Evolutionary conservation across 768 basidiomycete genomes (phyloP), one percentile per base, ranked within the genome.

Genomic region (Cystofilobasidium bisporidii): DNA sequence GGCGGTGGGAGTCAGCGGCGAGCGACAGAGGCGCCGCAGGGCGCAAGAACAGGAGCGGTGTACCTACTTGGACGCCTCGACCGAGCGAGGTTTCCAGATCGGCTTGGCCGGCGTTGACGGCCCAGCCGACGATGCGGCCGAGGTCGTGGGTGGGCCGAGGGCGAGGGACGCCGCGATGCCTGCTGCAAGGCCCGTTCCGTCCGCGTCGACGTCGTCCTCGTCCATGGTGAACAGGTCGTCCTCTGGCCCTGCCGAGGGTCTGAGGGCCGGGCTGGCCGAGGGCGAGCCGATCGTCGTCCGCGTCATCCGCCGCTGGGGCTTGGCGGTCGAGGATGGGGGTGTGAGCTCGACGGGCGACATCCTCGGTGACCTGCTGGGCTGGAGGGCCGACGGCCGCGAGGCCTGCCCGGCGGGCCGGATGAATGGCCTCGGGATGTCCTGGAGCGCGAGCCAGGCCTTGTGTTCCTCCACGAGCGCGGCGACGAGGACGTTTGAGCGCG

Each of bases 141-240:
- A 84, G 83, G 79, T 75, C 18, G 72, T 63, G 45, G 77, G 72
- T 47, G 69, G 73, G 11, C 73, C 68, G 36, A 71, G 58, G 24
- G 65, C 32, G 41, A 68, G 32, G 24, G 72, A 62, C 1, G 72
- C 64, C 1, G 72, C 70, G 36, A 72, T 72, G 28, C 71, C 69
- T 3, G 71, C 69, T 12, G 67, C 55, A 15, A 74, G 59, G 17
- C 71, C 74, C n/a, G n/a, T n/a, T n/a, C n/a, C n/a, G n/a, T n/a
- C n/a, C 22, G 78, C 70, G 3, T 76, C 58, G 10, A 76, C 76
- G 1, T 73, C 71, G n/a, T 84, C 85, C 60, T 88, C 88, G 72
- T 93, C 91, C 89, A 93, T 92, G 10, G 79, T 74, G 72, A 94
- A 92, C 36, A 92, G 80, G 61, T 89, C 91, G 65, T 90, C 84